Percentiles rank a stretch among this genome's conserved stretches.
Conservation (phyloP, 2,329 filamentous ascomycete species). For the Pseudogymnoascus sp. region DNA sequence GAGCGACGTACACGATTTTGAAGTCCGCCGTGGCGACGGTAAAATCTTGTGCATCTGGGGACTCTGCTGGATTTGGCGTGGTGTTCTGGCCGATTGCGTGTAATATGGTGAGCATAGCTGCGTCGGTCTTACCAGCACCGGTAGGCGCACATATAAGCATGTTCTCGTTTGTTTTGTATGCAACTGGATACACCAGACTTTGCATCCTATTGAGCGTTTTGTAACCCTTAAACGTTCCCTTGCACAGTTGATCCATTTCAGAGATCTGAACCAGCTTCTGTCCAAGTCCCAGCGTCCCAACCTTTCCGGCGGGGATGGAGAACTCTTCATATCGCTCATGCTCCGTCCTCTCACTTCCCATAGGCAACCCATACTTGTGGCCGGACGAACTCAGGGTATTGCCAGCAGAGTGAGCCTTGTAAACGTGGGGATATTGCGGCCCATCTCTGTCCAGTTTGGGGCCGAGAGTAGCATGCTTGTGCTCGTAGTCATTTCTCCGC, state of each 20-base stretch:
- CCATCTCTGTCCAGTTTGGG: conserved; percentile 64
- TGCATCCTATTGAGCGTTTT: conserved; percentile 95
- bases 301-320: conserved; percentile 71
- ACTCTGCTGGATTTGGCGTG: conserved; percentile 69
- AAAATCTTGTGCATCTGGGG: conserved; percentile 68
- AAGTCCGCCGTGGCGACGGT: conserved; percentile 79
- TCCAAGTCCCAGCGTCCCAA: conserved; percentile 64
- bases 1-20: conserved; percentile 97
- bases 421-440: conserved; percentile 86
- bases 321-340: conserved; percentile 77
- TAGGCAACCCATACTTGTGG: conserved; percentile 73
- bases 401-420: conserved; percentile 73
- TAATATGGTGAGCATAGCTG: conserved; percentile 91
- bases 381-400: conserved; percentile 78
- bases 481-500: conserved; percentile 67
- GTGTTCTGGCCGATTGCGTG: conserved; percentile 85
- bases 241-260: conserved; percentile 82
- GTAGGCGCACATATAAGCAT: conserved; percentile 98
- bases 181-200: conserved; percentile 89
- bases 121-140: conserved; percentile 95
- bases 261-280: conserved; percentile 72
- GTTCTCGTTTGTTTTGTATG: conserved; percentile 93
- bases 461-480: conserved; percentile 69
- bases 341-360: conserved; percentile 65
- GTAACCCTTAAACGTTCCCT: conserved; percentile 89